A percentile compares a stretch with the other conserved stretches of the same genome.
These are phyloP conservation scores for Gracilaria domingensis DNA, from an alignment of 23 red algal species.

Conservation along the genomic window DNA sequence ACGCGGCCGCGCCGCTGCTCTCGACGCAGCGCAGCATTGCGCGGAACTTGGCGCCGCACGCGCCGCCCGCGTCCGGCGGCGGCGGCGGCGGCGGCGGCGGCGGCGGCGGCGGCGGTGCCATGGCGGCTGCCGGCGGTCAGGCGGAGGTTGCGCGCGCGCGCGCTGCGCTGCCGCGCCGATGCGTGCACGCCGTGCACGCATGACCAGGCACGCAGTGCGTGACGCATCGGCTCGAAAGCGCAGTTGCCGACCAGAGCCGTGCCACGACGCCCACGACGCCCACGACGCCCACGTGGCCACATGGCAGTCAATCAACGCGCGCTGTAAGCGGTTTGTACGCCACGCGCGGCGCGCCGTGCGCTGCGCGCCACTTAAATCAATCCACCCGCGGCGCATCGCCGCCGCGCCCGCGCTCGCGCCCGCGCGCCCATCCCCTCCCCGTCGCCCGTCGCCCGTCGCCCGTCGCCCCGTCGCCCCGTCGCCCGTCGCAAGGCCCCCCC, in stretches of 20 bases:
- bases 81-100: background rate
- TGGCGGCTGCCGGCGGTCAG: too few species aligned
- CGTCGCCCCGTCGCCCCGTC: background rate
- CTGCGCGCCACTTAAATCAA: background rate
- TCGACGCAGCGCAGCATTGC: conserved; percentile 64
- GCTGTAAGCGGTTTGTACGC: background rate
- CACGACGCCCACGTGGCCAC: background rate
- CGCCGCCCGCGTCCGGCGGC: background rate
- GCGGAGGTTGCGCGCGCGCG: too few species aligned
- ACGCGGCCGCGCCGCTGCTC: conserved; percentile 30
- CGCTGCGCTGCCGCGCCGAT: too few species aligned
- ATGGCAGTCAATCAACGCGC: background rate
- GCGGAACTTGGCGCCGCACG: conserved; percentile 63
- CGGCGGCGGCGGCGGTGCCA: too few species aligned
- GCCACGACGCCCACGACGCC: background rate
- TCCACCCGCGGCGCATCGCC: background rate
- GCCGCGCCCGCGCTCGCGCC: background rate
- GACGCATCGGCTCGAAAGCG: too few species aligned
- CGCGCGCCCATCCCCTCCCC: background rate
- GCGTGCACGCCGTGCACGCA: too few species aligned
- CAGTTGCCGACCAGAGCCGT: too few species aligned
- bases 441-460: too few species aligned
- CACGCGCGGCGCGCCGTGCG: background rate
- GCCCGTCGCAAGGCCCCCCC: background rate
- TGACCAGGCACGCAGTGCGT: too few species aligned